These are phyloP conservation scores for Cynanchum wilfordii DNA, from an alignment of 257 asterid genomes.

Conservation along the genomic window DNA sequence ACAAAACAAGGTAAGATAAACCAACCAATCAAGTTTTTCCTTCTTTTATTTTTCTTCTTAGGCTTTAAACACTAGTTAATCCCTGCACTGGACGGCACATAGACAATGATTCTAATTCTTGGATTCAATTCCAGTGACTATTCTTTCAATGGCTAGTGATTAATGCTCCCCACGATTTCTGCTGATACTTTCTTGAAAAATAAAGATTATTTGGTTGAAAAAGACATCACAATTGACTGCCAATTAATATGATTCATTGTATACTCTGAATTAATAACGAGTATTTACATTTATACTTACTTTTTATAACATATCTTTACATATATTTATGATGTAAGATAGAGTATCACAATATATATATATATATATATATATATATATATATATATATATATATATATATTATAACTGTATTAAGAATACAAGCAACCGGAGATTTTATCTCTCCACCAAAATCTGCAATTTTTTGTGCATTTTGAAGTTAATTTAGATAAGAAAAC, in stretches of 20 bases:
- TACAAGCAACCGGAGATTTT: not conserved
- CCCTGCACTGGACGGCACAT: not conserved
- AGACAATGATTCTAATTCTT: not conserved
- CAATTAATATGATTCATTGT: no score
- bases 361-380: no score
- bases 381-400: no score
- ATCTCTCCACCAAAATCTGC: not conserved
- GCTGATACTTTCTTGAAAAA: not conserved
- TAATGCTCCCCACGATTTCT: slow-evolving; percentile 26
- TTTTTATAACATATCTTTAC: no score
- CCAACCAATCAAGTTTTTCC: no score
- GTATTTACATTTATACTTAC: no score
- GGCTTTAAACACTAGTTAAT: not conserved
- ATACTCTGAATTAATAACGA: no score
- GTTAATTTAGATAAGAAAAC: not conserved
- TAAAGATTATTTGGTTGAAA: slow-evolving; percentile 11
- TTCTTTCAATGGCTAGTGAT: slow-evolving; percentile 6
- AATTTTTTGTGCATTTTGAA: not conserved
- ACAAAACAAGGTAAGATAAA: not conserved
- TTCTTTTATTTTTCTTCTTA: not conserved
- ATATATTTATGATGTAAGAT: no score
- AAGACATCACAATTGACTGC: slow-evolving; percentile 13
- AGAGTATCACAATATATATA: no score
- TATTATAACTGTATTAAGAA: not conserved
- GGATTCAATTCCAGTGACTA: not conserved